phyloP scores from a whole-genome alignment of 768 basidiomycete species.

The Cyclocybe cylindracea region DNA sequence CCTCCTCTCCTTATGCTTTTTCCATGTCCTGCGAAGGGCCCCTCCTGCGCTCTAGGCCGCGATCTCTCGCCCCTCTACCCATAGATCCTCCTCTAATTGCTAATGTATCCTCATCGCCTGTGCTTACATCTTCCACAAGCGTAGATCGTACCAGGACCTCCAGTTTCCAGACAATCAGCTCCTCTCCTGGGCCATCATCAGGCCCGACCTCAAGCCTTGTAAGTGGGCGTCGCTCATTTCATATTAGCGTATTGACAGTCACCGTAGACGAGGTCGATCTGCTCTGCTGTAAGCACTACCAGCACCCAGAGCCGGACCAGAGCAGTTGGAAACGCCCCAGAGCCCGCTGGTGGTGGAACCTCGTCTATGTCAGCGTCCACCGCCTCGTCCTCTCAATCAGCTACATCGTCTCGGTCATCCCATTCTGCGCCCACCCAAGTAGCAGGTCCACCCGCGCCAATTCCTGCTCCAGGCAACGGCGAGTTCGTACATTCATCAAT shows the following conservation, averaged over 20 bases:
- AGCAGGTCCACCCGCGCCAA: too few relatives aligned
- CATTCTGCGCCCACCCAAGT: not conserved
- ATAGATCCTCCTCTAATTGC: not conserved
- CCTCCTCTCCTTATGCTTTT: slow-evolving; percentile 9
- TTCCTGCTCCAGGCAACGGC: too few relatives aligned
- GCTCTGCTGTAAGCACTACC: too few relatives aligned
- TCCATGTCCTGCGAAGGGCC: slow-evolving; percentile 1
- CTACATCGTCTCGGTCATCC: not conserved
- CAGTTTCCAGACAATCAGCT: not conserved
- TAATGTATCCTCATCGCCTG: not conserved
- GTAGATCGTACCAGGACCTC: not conserved
- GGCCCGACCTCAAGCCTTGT: too few relatives aligned
- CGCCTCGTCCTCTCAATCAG: not conserved
- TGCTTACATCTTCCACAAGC: not conserved
- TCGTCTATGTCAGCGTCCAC: slow-evolving; percentile 1
- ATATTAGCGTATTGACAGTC: too few relatives aligned
- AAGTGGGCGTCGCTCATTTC: too few relatives aligned
- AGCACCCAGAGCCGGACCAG: too few relatives aligned
- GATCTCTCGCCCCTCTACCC: not conserved
- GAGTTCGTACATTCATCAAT: too few relatives aligned
- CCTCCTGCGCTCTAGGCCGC: not conserved
- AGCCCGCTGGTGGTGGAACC: not conserved
- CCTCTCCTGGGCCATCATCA: too few relatives aligned
- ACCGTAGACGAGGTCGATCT: too few relatives aligned
- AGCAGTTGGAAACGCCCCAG: too few relatives aligned